Evolutionary conservation across 371 early-diverging fungal genomes (phyloP).

Genomic region (Basidiobolus meristosporus): DNA sequence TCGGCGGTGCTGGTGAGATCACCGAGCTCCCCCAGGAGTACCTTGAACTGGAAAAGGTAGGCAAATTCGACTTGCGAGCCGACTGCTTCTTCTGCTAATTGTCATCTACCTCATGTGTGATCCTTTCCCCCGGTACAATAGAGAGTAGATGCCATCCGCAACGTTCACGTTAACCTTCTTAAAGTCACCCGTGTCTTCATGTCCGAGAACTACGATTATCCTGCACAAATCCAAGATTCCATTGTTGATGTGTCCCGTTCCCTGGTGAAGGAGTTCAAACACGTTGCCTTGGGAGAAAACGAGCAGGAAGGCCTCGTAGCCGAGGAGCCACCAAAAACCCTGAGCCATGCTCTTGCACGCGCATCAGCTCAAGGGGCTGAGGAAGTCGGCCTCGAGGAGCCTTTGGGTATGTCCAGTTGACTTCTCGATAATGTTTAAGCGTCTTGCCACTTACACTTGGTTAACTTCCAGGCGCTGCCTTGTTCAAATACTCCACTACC

Average conservation of each 20-base stretch:
- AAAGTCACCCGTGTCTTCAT: constrained; percentile 54
- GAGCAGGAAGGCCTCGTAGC: too few relatives aligned
- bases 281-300: constrained; percentile 3
- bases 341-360: constrained; percentile 55
- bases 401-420: constrained; percentile 21
- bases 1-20: constrained; percentile 50
- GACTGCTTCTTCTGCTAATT: neutral
- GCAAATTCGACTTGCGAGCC: too few relatives aligned
- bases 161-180: constrained; percentile 42
- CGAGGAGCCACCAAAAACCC: constrained; percentile 24
- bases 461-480: constrained; percentile 32
- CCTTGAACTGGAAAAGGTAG: constrained; percentile 54
- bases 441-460: neutral
- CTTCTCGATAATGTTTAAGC: neutral
- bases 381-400: constrained; percentile 47
- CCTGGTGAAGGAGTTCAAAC: constrained; percentile 34
- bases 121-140: constrained; percentile 4
- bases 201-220: constrained; percentile 54
- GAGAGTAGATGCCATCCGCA: constrained; percentile 44
- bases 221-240: constrained; percentile 50
- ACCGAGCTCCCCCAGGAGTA: constrained; percentile 87
- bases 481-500: constrained; percentile 60
- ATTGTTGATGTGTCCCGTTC: constrained; percentile 35
- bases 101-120: neutral
- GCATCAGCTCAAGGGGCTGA: constrained; percentile 41